Conservation (phyloP, 2,329 filamentous ascomycete species). For the Fusarium fracticaudum region DNA sequence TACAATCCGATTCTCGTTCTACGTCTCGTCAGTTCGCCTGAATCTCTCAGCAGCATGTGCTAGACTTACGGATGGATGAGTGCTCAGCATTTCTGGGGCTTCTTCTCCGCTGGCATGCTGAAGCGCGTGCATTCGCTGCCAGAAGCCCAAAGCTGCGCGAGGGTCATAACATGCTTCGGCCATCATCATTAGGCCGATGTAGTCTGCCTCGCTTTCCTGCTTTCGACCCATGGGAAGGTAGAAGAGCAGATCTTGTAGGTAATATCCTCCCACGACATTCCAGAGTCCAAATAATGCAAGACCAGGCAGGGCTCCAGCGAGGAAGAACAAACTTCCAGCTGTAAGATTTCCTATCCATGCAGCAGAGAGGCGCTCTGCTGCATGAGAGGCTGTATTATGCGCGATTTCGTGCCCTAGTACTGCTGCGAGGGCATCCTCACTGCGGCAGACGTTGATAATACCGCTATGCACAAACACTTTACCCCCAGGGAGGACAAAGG, state of each 20-base stretch:
- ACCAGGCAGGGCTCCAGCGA: conserved; percentile 56
- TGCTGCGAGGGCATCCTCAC: conserved; percentile 76
- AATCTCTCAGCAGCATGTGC: background rate
- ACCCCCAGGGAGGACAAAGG: conserved; percentile 80
- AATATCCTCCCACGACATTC: conserved; percentile 55
- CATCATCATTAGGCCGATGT: conserved; percentile 86
- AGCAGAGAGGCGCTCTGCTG: conserved; percentile 69
- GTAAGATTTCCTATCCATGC: conserved; percentile 63
- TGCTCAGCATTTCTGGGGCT: conserved; percentile 77
- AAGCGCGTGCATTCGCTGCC: conserved; percentile 70
- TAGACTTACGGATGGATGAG: conserved; percentile 75
- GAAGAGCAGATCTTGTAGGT: conserved; percentile 71
- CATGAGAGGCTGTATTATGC: conserved; percentile 76
- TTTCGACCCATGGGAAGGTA: conserved; percentile 72
- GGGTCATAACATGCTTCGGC: conserved; percentile 82
- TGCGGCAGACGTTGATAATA: conserved; percentile 72
- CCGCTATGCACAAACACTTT: conserved; percentile 85
- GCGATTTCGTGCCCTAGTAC: conserved; percentile 84
- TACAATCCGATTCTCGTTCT: conserved; percentile 70
- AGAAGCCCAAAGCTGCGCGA: conserved; percentile 71
- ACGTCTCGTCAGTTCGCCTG: background rate
- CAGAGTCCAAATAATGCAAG: conserved; percentile 51
- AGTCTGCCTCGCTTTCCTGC: conserved; percentile 82
- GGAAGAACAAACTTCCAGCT: conserved; percentile 59
- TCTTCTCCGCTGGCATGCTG: conserved; percentile 54